Evolutionary conservation across 345 rosid species (phyloP), one percentile per base, ranked within the genome.

Genomic region (Luvunga scandens): DNA sequence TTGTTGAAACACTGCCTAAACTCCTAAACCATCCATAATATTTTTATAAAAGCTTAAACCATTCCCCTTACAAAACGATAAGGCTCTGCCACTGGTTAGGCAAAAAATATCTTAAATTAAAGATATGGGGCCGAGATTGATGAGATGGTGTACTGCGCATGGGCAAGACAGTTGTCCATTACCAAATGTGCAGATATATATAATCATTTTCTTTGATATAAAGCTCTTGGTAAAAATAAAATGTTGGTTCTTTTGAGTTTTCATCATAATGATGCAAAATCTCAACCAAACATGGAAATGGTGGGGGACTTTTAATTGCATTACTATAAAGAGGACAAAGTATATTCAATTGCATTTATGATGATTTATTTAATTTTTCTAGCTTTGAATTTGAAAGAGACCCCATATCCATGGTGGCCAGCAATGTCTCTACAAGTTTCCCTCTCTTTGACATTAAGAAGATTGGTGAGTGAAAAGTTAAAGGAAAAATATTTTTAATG

Each of bases 121-220:
- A 18, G 57, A 53, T 45, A 45, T 16, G 57, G 57, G 57, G 57
- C 22, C 57, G 18, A 53, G 50, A 45, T 45, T 45, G 50, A 45
- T 45, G 18, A 45, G 50, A 45, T 45, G 50, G 9, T 27, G 25
- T 33, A 33, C 45, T 21, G 24, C 69, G 22, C 39, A 59, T 45
- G 50, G 50, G 18, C 50, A 45, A 45, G 21, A 53, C 57, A 53
- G 57, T 53, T 53, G 57, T 53, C 22, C 22, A 53, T 53, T 18
- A 50, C 56, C 22, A 22, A 56, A 6, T 55, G 2, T 56, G 24
- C n/a, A 45, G 13, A 45, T 19, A 5, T 5, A 7, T 3, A 66
- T 65, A 65, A 76, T 77, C 60, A 75, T 38, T 65, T 22, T n/a
- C 16, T 21, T 76, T 53, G 19, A 42, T 65, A 75, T 69, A 7